Evolutionary conservation across 352 stramenopile species (phyloP), one percentile per base, ranked within the genome.

Genomic region (Saprolegnia parasitica): DNA sequence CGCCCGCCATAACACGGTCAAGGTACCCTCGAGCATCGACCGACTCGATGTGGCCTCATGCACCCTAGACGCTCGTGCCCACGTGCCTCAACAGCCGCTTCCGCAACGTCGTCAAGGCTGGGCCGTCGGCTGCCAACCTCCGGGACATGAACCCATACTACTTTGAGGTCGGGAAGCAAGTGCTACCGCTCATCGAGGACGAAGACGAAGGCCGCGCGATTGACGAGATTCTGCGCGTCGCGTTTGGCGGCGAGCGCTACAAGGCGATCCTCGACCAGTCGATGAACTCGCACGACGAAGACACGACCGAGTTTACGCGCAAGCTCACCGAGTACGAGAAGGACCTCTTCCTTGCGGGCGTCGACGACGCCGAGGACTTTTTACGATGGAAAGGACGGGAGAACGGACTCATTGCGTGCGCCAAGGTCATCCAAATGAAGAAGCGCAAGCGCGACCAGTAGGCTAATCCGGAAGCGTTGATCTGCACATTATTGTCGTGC

Each of bases 251-350:
- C 26, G 84, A 94, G 68, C 80, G 86, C 18, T 94, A 89, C 74
- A 79, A 82, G 40, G 75, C 79, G 35, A 77, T 94, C 23, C 75
- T 94, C 63, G 91, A 94, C 76, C 90, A 93, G 67, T 80, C 83
- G 29, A 91, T 93, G 86, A 91, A 86, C 74, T 80, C 84, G 49
- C 70, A 91, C 74, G 76, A 91, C 58, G 84, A 92, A 73, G 86
- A 94, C 78, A 91, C 83, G 63, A 91, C 85, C 60, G 85, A 91
- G 77, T 89, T 93, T 63, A 93, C 84, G 46, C 74, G 80, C 40
- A 84, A 85, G 45, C 80, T 91, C 18, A 89, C 80, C 0, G 77
- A 87, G 46, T 76, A 81, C 65, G 82, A 90, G 73, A 86, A 88
- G 71, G 79, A 81, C 45, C 74, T 94, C 9, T 91, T 92, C 64